Evolutionary conservation across 2,329 filamentous ascomycete genomes (phyloP), one percentile per base, ranked within the genome.

Genomic region (Apiospora arundinis): DNA sequence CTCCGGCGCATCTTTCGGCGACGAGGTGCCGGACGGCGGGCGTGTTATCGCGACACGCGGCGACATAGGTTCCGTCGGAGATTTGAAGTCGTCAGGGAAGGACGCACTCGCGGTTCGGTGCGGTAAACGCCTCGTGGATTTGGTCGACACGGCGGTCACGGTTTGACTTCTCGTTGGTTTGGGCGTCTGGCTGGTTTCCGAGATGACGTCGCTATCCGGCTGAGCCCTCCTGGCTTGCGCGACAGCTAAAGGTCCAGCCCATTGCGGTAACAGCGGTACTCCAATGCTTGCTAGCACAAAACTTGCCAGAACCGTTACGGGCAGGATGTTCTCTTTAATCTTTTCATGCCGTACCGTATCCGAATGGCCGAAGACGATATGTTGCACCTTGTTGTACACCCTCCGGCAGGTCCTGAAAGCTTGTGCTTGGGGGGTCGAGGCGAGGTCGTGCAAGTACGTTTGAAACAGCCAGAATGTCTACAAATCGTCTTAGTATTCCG

Each of bases 381-480:
- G 91, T 82, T 96, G 93, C 49, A 96, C 93, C 82, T 94, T 94
- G 83, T 96, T 96, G 84, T 95, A 95, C 76, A 96, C 91, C 78
- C 94, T 87, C 72, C 93, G 90, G 79, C 93, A 95, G 68, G 92
- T 95, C 83, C 93, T 92, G 83, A 96, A 96, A 68, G 92, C 88
- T 77, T 91, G 89, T 73, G 92, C 92, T 79, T 92, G 92, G 2
- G 93, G 93, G 72, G 92, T 93, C 78, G 88, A 85, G 70, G 92
- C 89, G 73, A 96, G 89, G 80, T 96, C 94, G 85, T 93, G 92
- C 42, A 96, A 89, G 79, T 96, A 95, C 5, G 93, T 95, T 83
- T 96, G 93, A 82, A 96, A 95, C 69, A 96, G 88, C 93, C 93
- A 96, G 82, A 96, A 96, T 46, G 93, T 95, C 93, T 96, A 78